Conservation (phyloP, 805 yeast genomes). For the Kodamaea restingae region DNA sequence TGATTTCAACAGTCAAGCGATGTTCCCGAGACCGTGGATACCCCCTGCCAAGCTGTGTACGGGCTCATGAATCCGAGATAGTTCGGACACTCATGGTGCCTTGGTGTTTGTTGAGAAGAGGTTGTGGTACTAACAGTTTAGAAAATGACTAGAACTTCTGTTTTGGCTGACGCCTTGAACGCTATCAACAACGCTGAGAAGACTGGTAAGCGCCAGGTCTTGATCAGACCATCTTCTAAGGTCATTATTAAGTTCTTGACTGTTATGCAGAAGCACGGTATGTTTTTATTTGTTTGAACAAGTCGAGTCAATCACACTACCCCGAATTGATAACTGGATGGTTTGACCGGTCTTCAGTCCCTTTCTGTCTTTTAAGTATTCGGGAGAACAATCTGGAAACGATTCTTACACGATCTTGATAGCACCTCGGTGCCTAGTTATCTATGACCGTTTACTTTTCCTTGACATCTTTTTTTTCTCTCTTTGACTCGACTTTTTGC, state of each 20-base stretch:
- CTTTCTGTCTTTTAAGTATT: slow-evolving; percentile 96
- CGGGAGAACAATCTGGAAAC: slow-evolving; percentile 72
- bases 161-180: slow-evolving; percentile 97
- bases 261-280: slow-evolving; percentile 95
- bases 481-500: slow-evolving; percentile 2
- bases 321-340: slow-evolving; percentile 99
- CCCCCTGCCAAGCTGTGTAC: slow-evolving; percentile 14
- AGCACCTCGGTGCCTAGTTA: slow-evolving; percentile 18
- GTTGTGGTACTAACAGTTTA: slow-evolving; percentile 8
- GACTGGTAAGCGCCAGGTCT: slow-evolving; percentile 98
- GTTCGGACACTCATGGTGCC: slow-evolving; percentile 40
- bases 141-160: slow-evolving; percentile 95
- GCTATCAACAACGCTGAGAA: slow-evolving; percentile 98
- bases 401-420: slow-evolving; percentile 65
- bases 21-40: slow-evolving; percentile 24
- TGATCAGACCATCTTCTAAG: slow-evolving; percentile 97
- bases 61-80: slow-evolving; percentile 33
- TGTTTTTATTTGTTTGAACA: slow-evolving; percentile 6
- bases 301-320: slow-evolving; percentile 9
- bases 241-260: slow-evolving; percentile 94
- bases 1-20: slow-evolving; percentile 6
- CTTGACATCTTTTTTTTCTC: slow-evolving; percentile 42
- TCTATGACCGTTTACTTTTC: slow-evolving; percentile 62
- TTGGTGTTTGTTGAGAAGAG: slow-evolving; percentile 11
- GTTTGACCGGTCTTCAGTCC: slow-evolving; percentile 81